Evolutionary conservation across 192 early-diverging fungal genomes (phyloP), one percentile per base, ranked within the genome.

Genomic region (Cetraspora pellucida): DNA sequence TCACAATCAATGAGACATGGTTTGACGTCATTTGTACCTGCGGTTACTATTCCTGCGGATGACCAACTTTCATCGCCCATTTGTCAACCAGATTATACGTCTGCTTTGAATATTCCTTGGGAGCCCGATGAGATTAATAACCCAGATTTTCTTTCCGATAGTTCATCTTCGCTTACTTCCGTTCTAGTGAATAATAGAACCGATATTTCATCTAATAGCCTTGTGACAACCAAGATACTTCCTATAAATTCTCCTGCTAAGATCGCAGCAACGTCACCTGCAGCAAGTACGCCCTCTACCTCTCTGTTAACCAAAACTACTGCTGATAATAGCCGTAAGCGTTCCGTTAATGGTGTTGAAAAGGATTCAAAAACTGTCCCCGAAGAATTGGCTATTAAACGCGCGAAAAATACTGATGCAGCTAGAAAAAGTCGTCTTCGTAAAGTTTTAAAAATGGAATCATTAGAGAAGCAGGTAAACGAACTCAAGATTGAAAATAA

Each of bases 371-470:
- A 80, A 23, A 57, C 80, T 1, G 31, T 82, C 17, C 77, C 78
- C 1, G 81, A 86, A 76, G 88, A 89, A 17, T 77, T 80, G 16
- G 78, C 84, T 23, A 47, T 88, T 30, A 91, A 91, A 75, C 84
- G 90, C 30, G 84, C 85, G 72, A 88, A 88, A 87, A 95, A 98
- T 85, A 98, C 97, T 1, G 96, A 97, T 80, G 95, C 96, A 10
- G 97, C 97, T 0, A 93, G 97, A 68, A 90, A 96, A 59, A 95
- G 94, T 31, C 91, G 97, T 43, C 85, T 91, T 77, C 90, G 93
- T 81, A 97, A 97, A 85, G 84, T 94, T 23, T 85, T 90, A 75
- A 88, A 88, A 79, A 91, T 98, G 86, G 93, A 93, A 78, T 82
- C 82, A 7, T 91, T 98, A 27, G 96, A 97, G 77, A 82, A 79